Base-by-base conservation (phyloP, 2,329 filamentous ascomycete species). In the Gnomoniopsis sp. region DNA sequence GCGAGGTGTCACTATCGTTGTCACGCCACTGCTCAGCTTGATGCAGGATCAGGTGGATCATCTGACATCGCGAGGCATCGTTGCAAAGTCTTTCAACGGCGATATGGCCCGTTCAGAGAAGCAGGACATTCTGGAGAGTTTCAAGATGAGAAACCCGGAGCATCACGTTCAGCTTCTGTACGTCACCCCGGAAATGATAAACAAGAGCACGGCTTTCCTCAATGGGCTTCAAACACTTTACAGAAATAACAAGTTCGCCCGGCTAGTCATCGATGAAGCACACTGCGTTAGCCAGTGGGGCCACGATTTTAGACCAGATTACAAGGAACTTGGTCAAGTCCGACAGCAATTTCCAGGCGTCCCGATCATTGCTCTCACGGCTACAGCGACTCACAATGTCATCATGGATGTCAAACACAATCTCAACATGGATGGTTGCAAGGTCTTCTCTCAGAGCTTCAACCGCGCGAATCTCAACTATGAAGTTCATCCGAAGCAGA, bases 201-300 rank as follows among this genome's bases (percentile, higher is more conserved):
- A 81, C 75, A 93, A 93, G 70, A 99, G 88, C 70, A 72, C 80
- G 46, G 76, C 77, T 2, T 89, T 98, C 71, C 77, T 86, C 59
- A 81, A 79, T 53, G 83, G 80, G 2, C 79, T 99, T 63, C 75
- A 84, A 53, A 79, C 77, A 2, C 78, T 99, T n/a, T 83, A 96
- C 71, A 73, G 74, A 15, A 85, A 85, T 53, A 78, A 81, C 3
- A 90, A 88, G 66, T 84, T 99, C 54, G 93, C 96, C 17, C 86
- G 95, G 26, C 85, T 99, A 51, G 95, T 99, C 55, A 96, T 99
- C 63, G 95, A 99, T 66, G 96, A 99, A 75, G 95, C 95, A n/a
- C 95, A 99, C 72, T 99, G 95, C 72, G 93, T 99, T 26, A 98
- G 95, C 72, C 93, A 99, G 77, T 99, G 95, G 95, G 95, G 95